phyloP scores from a whole-genome alignment of 495 filamentous ascomycete species.

The Penicillium egyptiacum region DNA sequence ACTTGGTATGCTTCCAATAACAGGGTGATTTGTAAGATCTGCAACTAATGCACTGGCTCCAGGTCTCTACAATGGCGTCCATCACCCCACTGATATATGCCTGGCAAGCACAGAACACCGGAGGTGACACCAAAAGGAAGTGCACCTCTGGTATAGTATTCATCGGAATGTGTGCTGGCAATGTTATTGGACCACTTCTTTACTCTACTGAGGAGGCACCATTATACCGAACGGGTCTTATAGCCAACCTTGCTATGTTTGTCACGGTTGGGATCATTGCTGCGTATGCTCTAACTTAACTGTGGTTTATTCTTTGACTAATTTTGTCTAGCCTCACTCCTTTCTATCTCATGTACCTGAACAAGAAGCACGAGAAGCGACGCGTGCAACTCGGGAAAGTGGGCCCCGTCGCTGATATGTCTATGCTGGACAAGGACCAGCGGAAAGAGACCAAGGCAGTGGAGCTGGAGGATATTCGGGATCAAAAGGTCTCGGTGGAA shows the following conservation, averaged over 20 bases:
- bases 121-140: constrained; percentile 32
- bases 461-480: constrained; percentile 23
- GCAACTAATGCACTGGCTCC: not conserved
- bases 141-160: constrained; percentile 28
- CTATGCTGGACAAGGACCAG: constrained; percentile 20
- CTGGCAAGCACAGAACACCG: constrained; percentile 34
- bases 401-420: constrained; percentile 23
- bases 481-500: not conserved
- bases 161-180: constrained; percentile 29
- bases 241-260: constrained; percentile 29
- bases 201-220: constrained; percentile 27
- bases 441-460: constrained; percentile 17
- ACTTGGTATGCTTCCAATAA: constrained; percentile 16
- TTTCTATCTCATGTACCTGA: constrained; percentile 50
- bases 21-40: not conserved
- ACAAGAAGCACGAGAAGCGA: constrained; percentile 45
- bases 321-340: constrained; percentile 12
- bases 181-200: constrained; percentile 29
- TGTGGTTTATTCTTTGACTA: not conserved
- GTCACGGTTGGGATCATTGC: constrained; percentile 22
- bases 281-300: constrained; percentile 15
- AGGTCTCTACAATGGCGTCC: constrained; percentile 29
- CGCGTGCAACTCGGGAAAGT: constrained; percentile 38
- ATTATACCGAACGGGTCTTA: constrained; percentile 27
- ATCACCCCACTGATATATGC: constrained; percentile 31